Evolutionary conservation across 2,329 filamentous ascomycete species (phyloP).

Genomic region (Chrysosporium keratinophilum): DNA sequence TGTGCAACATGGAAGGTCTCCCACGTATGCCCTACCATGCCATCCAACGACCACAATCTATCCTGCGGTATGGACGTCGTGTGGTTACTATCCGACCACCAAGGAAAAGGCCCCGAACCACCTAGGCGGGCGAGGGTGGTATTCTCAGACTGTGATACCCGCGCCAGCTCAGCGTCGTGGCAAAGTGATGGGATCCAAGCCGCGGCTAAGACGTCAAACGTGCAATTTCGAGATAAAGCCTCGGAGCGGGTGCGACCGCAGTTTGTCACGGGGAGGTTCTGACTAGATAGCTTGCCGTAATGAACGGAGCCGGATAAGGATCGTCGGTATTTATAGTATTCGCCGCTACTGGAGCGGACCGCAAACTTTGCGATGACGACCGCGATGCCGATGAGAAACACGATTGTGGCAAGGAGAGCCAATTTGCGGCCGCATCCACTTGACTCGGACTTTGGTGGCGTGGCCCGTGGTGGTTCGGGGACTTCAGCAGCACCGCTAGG

Average conservation of each 20-base stretch:
- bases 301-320: not conserved
- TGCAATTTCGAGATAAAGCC: conserved; percentile 10
- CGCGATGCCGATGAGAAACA: no score
- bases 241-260: conserved; percentile 12
- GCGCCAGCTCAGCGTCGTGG: conserved; percentile 9
- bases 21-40: conserved; percentile 13
- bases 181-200: conserved; percentile 14
- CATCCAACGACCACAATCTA: conserved; percentile 2
- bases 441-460: no score
- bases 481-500: no score
- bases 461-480: no score
- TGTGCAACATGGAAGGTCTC: conserved; percentile 13
- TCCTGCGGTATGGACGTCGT: conserved; percentile 7
- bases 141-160: not conserved
- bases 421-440: no score
- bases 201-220: conserved; percentile 11
- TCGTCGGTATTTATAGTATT: not conserved
- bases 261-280: not conserved
- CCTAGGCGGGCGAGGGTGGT: conserved; percentile 4
- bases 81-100: conserved; percentile 12
- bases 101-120: conserved; percentile 8
- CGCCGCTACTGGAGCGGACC: no score
- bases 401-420: no score
- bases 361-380: no score
- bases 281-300: not conserved